A percentile compares a stretch with the other conserved stretches of the same genome.
phyloP scores from a whole-genome alignment of 2,329 filamentous ascomycete genomes.

The Cryphonectria carpinicola region DNA sequence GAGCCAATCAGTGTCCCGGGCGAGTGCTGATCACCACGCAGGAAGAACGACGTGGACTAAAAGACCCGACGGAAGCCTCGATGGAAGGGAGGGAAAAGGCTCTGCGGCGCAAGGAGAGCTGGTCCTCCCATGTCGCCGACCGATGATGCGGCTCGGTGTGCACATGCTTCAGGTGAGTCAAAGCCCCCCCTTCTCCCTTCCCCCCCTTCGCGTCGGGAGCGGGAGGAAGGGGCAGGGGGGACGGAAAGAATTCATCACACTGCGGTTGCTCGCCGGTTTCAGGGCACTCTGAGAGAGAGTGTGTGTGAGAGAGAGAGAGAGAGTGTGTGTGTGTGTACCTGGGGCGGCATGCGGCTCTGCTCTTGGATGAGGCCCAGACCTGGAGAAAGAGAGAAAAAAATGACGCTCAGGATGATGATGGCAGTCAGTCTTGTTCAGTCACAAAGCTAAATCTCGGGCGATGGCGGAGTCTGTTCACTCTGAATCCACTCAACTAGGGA shows the following conservation, averaged over 20 bases:
- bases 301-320: too few relatives aligned
- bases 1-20: background rate
- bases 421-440: too few relatives aligned
- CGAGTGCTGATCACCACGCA: background rate
- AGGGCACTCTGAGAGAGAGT: background rate
- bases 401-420: too few relatives aligned
- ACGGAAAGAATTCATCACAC: background rate
- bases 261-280: background rate
- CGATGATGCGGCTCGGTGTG: background rate
- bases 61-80: background rate
- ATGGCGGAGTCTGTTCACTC: too few relatives aligned
- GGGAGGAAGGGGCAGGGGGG: too few relatives aligned
- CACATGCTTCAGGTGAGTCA: background rate
- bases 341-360: background rate
- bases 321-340: background rate
- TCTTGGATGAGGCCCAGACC: background rate
- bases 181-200: background rate
- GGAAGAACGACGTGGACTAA: background rate
- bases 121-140: background rate
- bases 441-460: too few relatives aligned
- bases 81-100: background rate
- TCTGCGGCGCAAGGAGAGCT: background rate
- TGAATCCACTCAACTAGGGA: too few relatives aligned
- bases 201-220: too few relatives aligned
- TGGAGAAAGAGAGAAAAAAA: too few relatives aligned